Base-by-base conservation (phyloP, 78 protist genomes). In the Guillardia theta region DNA sequence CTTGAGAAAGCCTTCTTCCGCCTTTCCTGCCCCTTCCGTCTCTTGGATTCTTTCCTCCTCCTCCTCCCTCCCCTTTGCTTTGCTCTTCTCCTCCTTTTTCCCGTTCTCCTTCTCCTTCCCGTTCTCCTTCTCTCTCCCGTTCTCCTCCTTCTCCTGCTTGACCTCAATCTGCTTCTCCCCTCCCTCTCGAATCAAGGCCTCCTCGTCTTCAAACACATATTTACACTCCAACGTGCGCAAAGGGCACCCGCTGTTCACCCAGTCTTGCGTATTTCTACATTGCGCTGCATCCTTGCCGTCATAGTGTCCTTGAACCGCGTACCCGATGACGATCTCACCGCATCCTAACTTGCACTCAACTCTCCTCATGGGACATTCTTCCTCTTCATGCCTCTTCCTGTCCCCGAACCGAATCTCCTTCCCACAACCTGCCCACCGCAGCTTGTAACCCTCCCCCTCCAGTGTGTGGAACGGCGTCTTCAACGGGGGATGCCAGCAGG, bases 211-310 rank as follows among this genome's bases (percentile, higher is more conserved):
- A 18, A 70, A 12, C 3, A 70, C 83, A 43, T 22, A 70, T 24
- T 33, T 22, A 24, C 83, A 70, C 46, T 24, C 45, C 45, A 70
- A 3, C 5, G 15, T 18, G 83, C 83, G 83, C 41, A 15, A 22
- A 15, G 83, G 36, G 41, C 83, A 70, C 83, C 83, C 83, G 83
- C 83, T 70, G 9, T 70, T 24, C n/a, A 70, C 83, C 83, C 83
- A 70, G 46, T 12, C 22, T 18, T 33, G 9, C 45, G 83, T 70
- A 6, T 70, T 43, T 36, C 9, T 24, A 43, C 83, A 70, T 12
- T 22, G 41, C 6, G 33, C 36, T 43, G 41, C 9, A 12, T 36
- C 46, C 36, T 24, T 70, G 83, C 83, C 83, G 46, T 70, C 12
- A 43, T 70, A 24, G 83, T 70, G 83, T 18, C 36, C 83, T 43